These are phyloP conservation scores for Tolypocladium paradoxum DNA, from an alignment of 2,329 filamentous ascomycete genomes.

Conservation along the genomic window DNA sequence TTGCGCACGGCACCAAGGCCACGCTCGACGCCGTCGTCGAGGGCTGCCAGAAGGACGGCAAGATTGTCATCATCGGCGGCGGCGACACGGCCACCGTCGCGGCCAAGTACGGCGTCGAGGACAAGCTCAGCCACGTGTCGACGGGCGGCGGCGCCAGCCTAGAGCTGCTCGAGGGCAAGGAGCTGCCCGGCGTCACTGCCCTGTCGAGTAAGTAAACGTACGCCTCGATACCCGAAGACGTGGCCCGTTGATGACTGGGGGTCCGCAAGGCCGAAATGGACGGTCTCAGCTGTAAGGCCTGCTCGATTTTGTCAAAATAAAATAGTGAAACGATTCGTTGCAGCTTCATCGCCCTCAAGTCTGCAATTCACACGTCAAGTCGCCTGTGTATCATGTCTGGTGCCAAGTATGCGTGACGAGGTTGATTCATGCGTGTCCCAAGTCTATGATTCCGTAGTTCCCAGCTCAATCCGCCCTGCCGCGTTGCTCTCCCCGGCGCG, in stretches of 20 bases:
- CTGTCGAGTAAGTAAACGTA: conserved; percentile 63
- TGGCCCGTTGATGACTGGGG: background rate
- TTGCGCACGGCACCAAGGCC: conserved; percentile 83
- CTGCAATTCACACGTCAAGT: background rate
- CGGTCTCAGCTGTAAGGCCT: background rate
- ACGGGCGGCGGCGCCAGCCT: conserved; percentile 92
- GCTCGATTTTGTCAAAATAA: background rate
- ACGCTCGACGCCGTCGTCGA: conserved; percentile 82
- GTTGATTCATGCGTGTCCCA: background rate
- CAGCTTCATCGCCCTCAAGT: background rate
- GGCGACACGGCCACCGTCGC: conserved; percentile 97
- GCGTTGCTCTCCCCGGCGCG: conserved; percentile 7
- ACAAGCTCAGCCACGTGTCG: conserved; percentile 96
- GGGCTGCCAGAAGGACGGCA: conserved; percentile 63
- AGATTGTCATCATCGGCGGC: conserved; percentile 97
- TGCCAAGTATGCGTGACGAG: background rate
- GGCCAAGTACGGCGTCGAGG: conserved; percentile 91
- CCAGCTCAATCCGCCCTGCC: conserved; percentile 10
- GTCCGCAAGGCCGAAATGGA: background rate
- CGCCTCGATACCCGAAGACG: background rate
- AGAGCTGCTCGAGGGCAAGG: conserved; percentile 97
- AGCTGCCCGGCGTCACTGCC: conserved; percentile 83
- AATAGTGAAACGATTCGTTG: background rate
- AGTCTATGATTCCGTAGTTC: background rate
- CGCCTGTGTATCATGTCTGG: background rate